Base-by-base conservation (phyloP, 768 basidiomycete genomes). In the Cystobasidium onofrii region DNA sequence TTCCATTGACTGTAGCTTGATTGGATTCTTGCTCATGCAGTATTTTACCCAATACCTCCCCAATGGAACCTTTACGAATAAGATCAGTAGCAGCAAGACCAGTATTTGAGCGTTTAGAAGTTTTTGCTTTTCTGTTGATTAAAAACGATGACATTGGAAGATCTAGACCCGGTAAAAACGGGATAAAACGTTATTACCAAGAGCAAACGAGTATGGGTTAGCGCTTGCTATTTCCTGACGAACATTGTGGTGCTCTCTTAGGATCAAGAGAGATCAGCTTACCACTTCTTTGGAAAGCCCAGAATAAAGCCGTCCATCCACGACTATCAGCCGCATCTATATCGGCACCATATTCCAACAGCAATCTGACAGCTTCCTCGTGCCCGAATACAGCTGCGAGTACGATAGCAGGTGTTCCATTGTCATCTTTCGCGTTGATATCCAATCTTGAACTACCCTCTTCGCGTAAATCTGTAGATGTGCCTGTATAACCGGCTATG, bases 301-400 rank as follows among this genome's bases (percentile, higher is more conserved):
- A 89, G 78, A 97, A 95, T 15, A 99, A 84, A 1, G 94, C 88
- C 12, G 91, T 92, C 96, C 96, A 98, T 39, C 95, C 94, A 74
- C 75, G 61, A 29, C 60, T 43, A 46, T 80, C 79, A 0, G 39
- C 73, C 10, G 73, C 75, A 31, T 69, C 73, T 31, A 80, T 69
- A 36, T 66, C 55, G 10, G 72, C 78, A 0, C 79, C 79, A 9
- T 60, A 52, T 60, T 78, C 78, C 17, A 78, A 73, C 1, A 80
- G 69, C 15, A 80, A 52, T 17, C 78, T n/a, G 0, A 78, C 78
- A 9, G 71, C 69, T 44, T 80, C 79, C 1, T 75, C 75, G 29
- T 78, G 79, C 1, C 76, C 75, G 15, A 77, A 50, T 9, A 76
- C 75, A 39, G 73, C 73, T 25, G 75, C 74, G 0, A 77, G 64